A percentile compares a stretch with the other conserved stretches of the same genome.
Evolutionary conservation across 2,329 filamentous ascomycete genomes (phyloP).

Genomic region (Fusarium virguliforme): DNA sequence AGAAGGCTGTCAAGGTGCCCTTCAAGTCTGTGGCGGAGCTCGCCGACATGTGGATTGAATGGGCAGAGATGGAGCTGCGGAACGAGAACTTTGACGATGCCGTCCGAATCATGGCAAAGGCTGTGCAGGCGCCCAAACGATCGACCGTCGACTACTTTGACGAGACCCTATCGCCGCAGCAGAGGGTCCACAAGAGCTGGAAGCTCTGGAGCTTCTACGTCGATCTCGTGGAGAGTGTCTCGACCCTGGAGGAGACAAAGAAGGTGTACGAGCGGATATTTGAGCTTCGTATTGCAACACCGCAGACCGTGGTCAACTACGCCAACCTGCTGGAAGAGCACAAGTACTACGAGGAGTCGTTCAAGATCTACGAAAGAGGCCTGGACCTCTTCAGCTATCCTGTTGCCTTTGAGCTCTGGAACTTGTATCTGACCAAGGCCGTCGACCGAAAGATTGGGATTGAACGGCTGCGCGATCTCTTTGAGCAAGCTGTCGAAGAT

Average conservation of each 20-base stretch:
- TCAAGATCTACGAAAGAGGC: conserved; percentile 97
- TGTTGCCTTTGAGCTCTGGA: conserved; percentile 98
- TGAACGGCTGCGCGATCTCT: conserved; percentile 92
- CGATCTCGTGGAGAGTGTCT: conserved; percentile 95
- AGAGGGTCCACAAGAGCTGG: conserved; percentile 99
- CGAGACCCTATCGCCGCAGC: conserved; percentile 92
- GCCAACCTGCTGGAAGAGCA: conserved; percentile 95
- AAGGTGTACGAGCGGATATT: conserved; percentile 98
- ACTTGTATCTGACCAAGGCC: conserved; percentile 96
- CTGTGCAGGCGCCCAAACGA: conserved; percentile 94
- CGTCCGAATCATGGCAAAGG: conserved; percentile 96
- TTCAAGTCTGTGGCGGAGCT: conserved; percentile 98
- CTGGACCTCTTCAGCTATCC: conserved; percentile 99
- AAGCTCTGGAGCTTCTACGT: conserved; percentile 99
- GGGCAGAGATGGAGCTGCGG: conserved; percentile 97
- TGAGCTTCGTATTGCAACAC: conserved; percentile 96
- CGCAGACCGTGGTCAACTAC: conserved; percentile 98
- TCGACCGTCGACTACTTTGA: conserved; percentile 99
- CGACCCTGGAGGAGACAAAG: conserved; percentile 90
- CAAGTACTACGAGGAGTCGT: conserved; percentile 96
- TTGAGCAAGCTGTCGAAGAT: conserved; percentile 96
- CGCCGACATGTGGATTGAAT: conserved; percentile 98
- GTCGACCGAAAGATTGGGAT: conserved; percentile 97
- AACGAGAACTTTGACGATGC: conserved; percentile 97
- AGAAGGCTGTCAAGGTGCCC: conserved; percentile 97